phyloP scores from a whole-genome alignment of 164 flowering plant species.

The Berberis thunbergii region DNA sequence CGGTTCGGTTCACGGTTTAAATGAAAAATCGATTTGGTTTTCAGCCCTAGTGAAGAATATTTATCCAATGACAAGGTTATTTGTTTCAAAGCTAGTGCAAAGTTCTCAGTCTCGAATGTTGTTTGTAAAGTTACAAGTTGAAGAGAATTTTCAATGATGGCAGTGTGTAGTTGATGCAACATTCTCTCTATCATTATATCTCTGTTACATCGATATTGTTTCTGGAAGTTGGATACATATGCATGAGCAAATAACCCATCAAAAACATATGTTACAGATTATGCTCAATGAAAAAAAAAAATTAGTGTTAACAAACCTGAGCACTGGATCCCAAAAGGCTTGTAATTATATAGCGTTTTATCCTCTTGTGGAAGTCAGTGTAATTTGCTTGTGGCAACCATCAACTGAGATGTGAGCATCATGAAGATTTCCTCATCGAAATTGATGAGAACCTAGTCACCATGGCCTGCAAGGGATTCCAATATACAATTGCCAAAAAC shows the following conservation, averaged over 20 bases:
- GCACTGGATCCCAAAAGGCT: conserved; percentile 67
- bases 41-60: no score
- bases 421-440: conserved; percentile 75
- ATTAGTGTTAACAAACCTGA: conserved; percentile 42
- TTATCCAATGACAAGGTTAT: conserved; percentile 26
- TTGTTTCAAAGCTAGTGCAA: conserved; percentile 62
- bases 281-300: background rate
- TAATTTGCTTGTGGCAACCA: conserved; percentile 96
- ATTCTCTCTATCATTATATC: conserved; percentile 54
- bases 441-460: conserved; percentile 74
- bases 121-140: conserved; percentile 50
- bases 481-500: conserved; percentile 1
- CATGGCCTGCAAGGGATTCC: conserved; percentile 58
- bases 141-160: conserved; percentile 25
- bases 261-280: background rate
- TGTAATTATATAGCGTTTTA: conserved; percentile 46
- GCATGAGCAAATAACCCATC: background rate
- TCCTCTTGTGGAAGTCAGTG: conserved; percentile 63
- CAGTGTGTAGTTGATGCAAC: conserved; percentile 26
- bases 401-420: conserved; percentile 49
- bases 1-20: no score
- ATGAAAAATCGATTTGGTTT: no score
- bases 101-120: conserved; percentile 58
- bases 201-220: conserved; percentile 47
- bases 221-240: conserved; percentile 31